Evolutionary conservation across 2,329 filamentous ascomycete species (phyloP).

Genomic region (Alternaria brassicicola): DNA sequence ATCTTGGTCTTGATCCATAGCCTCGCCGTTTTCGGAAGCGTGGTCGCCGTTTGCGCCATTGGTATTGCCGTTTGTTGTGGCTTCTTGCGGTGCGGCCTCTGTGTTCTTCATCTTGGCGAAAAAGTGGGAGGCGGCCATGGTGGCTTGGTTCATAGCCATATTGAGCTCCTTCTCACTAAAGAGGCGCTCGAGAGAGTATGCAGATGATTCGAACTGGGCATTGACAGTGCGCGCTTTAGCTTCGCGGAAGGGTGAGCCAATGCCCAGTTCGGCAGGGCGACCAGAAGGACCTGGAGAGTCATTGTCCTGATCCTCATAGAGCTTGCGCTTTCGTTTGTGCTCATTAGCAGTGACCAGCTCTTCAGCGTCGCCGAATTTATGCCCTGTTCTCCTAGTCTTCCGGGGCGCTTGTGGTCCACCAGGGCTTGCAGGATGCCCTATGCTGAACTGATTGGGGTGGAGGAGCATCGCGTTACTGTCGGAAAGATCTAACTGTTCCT

Average conservation of each 20-base stretch:
- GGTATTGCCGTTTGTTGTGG: slow-evolving; percentile 37
- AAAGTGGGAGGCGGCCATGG: slow-evolving; percentile 62
- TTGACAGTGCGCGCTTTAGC: slow-evolving; percentile 59
- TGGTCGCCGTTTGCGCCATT: slow-evolving; percentile 48
- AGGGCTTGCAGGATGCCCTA: slow-evolving; percentile 67
- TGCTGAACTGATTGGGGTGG: slow-evolving; percentile 70
- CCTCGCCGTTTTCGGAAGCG: slow-evolving; percentile 43
- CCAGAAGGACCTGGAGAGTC: slow-evolving; percentile 63
- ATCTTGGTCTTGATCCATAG: slow-evolving; percentile 48
- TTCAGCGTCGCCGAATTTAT: slow-evolving; percentile 58
- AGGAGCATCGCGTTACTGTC: slow-evolving; percentile 70
- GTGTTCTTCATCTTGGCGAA: slow-evolving; percentile 61
- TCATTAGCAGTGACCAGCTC: slow-evolving; percentile 58
- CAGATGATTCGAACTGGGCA: slow-evolving; percentile 63
- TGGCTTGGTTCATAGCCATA: slow-evolving; percentile 66
- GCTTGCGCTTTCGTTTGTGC: slow-evolving; percentile 64
- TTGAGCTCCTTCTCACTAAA: slow-evolving; percentile 72
- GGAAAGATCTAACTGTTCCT: slow-evolving; percentile 69
- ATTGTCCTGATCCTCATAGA: slow-evolving; percentile 61
- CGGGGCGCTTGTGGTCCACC: slow-evolving; percentile 65
- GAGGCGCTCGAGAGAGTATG: slow-evolving; percentile 67
- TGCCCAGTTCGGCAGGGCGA: slow-evolving; percentile 55
- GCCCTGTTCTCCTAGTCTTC: slow-evolving; percentile 67
- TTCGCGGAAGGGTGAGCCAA: slow-evolving; percentile 58
- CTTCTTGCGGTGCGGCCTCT: slow-evolving; percentile 35